Conservation (phyloP, 805 yeast genomes). For the Starmerella scarabaei region DNA sequence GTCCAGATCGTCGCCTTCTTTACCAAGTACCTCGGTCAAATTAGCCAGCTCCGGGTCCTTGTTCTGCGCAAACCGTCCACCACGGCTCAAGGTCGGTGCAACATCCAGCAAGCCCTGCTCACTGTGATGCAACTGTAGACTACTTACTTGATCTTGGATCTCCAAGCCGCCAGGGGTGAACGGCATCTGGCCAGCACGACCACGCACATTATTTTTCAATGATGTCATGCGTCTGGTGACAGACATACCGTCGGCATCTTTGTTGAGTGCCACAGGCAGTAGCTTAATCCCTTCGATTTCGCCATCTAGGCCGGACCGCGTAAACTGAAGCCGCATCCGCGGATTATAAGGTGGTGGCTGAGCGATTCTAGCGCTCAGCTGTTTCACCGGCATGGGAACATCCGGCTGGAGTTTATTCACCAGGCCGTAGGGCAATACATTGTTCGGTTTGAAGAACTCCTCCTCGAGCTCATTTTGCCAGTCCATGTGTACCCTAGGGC, state of each 20-base stretch:
- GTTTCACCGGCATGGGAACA: conserved; percentile 24
- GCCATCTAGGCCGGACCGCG: conserved; percentile 67
- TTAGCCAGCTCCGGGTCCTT: not conserved
- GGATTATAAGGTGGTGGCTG: conserved; percentile 47
- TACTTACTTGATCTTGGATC: conserved; percentile 22
- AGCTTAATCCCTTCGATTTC: conserved; percentile 50
- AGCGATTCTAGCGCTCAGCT: conserved; percentile 39
- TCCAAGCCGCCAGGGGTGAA: conserved; percentile 86
- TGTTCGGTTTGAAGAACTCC: not conserved
- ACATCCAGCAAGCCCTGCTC: conserved; percentile 62
- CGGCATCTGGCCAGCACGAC: conserved; percentile 65
- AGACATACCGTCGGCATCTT: conserved; percentile 52
- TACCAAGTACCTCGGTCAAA: conserved; percentile 7
- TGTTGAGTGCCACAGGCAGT: conserved; percentile 35
- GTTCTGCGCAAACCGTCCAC: conserved; percentile 34
- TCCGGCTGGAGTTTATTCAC: conserved; percentile 33
- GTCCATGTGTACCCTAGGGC: no score
- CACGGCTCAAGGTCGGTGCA: conserved; percentile 73
- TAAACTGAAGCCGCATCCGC: conserved; percentile 54
- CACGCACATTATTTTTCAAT: conserved; percentile 48
- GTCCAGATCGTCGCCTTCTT: conserved; percentile 7
- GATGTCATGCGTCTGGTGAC: conserved; percentile 54
- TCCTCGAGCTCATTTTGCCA: not conserved
- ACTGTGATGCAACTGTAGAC: conserved; percentile 45
- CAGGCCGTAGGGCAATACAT: not conserved